A percentile compares a stretch with the other conserved stretches of the same genome.
phyloP scores from a whole-genome alignment of 306 rosid species.

The Trifolium fragiferum region DNA sequence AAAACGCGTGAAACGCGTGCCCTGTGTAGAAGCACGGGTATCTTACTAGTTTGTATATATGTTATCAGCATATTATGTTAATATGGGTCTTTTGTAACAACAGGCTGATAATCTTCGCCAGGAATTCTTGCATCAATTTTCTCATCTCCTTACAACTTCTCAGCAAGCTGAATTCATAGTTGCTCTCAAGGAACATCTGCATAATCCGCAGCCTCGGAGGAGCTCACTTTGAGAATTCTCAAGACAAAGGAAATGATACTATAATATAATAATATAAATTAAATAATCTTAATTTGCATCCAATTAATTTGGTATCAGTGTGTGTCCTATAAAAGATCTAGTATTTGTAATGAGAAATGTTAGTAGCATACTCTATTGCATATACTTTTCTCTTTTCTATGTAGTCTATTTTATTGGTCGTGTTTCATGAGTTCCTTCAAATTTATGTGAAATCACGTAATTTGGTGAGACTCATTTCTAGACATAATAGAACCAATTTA shows the following conservation, averaged over 20 bases:
- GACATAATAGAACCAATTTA: too few relatives aligned
- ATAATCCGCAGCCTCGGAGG: slow-evolving; percentile 15
- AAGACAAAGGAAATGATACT: background rate
- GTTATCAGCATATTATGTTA: background rate
- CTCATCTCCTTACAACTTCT: slow-evolving; percentile 18
- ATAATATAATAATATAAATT: background rate
- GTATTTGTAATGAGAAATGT: background rate
- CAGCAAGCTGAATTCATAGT: slow-evolving; percentile 31
- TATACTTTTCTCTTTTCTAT: background rate
- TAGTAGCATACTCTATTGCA: background rate
- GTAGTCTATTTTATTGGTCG: background rate
- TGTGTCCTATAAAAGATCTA: background rate
- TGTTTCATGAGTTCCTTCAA: background rate
- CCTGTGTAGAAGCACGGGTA: too few relatives aligned
- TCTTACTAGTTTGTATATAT: background rate
- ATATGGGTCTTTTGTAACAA: background rate
- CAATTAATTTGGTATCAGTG: slow-evolving; percentile 19
- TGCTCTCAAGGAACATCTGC: slow-evolving; percentile 30
- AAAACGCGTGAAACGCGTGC: too few relatives aligned
- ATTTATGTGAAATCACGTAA: background rate
- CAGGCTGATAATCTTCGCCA: slow-evolving; percentile 39
- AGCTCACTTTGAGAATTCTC: slow-evolving; percentile 38
- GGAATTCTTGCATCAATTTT: slow-evolving; percentile 33
- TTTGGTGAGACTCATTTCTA: background rate
- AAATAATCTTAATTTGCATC: slow-evolving; percentile 17